Base-by-base conservation (phyloP, 495 filamentous ascomycete genomes). In the Xanthoparmelia taractica region DNA sequence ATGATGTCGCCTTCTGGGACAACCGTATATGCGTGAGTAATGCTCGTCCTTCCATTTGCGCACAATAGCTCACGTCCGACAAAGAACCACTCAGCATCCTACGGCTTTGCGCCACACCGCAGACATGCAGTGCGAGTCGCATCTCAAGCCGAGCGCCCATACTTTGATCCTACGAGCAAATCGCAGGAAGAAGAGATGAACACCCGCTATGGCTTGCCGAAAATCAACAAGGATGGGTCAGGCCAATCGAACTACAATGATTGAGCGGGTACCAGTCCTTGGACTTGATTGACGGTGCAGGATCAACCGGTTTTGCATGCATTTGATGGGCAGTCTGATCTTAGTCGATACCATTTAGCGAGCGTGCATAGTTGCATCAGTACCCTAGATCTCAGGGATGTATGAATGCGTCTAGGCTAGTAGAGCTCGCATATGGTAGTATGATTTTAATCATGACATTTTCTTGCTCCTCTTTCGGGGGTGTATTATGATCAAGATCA, bases 1-100 rank as follows among this genome's bases (percentile, higher is more conserved):
- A 83, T 48, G 87, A 87, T 31, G 85, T 91, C 31, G 86, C 87
- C 1, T 75, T 92, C 61, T 91, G 88, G 88, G 88, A 91, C 64
- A 92, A 92, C 64, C 77, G 87, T 8, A 80, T 85, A 17, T 79
- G 75, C 57, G 81, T 84, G 75, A 69, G 79, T 73, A 23, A 41
- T 20, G 15, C 23, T 61, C 13, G 43, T 8, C 29, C 57, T 41
- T 15, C 12, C 20, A 1, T 60, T 17, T 36, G 17, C 15, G 3
- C 15, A 56, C 59, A 56, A 23, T 40, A 58, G 47, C 37, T 57
- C 18, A 58, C 55, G 20, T 25, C 41, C 29, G 33, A 10, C 34
- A 55, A 48, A 85, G 83, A 86, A 83, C 57, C 84, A 87, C 66
- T 72, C 80, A 31, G 84, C 83, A 12, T 80, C 82, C 6, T 86